Evolutionary conservation across 140 eudicot genomes (phyloP).

Genomic region (Flaveria floridana): DNA sequence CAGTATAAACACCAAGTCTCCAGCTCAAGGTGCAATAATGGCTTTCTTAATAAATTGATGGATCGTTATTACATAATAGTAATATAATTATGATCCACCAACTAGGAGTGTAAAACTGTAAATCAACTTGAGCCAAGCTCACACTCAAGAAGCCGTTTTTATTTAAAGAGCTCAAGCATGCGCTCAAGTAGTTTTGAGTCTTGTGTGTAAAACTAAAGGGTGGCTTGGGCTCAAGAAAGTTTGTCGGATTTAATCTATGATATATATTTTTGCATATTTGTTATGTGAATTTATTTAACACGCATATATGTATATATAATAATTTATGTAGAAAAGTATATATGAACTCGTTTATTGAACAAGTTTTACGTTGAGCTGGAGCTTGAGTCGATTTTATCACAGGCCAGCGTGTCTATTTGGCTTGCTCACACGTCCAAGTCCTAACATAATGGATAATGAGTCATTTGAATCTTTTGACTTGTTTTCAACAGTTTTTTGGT

Average conservation of each 20-base stretch:
- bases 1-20: conserved; percentile 33
- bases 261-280: not conserved
- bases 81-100: not conserved
- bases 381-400: not conserved
- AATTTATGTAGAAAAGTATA: too few species aligned
- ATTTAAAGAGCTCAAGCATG: not conserved
- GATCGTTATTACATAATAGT: not conserved
- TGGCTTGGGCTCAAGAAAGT: not conserved
- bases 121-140: not conserved
- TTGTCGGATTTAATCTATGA: not conserved
- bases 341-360: not conserved
- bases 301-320: too few species aligned
- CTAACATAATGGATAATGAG: not conserved
- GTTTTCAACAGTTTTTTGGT: not conserved
- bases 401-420: not conserved
- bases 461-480: not conserved
- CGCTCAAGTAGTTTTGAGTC: not conserved
- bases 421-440: not conserved
- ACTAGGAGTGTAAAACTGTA: not conserved
- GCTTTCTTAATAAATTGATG: not conserved
- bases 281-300: not conserved
- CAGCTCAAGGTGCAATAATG: conserved; percentile 41
- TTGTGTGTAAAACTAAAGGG: not conserved
- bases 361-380: not conserved
- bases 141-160: not conserved